A percentile compares a stretch with the other conserved stretches of the same genome.
phyloP scores from a whole-genome alignment of 2,329 filamentous ascomycete genomes.

The Aspergillus quadricinctus region DNA sequence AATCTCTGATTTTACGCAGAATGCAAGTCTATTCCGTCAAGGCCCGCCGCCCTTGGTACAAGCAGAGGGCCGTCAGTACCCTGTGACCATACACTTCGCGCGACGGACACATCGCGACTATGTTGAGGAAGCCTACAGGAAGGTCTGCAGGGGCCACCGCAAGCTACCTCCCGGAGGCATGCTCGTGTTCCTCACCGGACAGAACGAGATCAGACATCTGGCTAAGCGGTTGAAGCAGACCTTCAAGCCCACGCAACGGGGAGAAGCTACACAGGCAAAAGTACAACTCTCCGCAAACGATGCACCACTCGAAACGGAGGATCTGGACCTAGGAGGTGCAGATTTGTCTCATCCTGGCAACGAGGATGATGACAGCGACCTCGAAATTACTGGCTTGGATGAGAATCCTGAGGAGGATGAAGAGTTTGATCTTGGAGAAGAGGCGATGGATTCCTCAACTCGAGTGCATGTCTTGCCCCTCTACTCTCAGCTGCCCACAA shows the following conservation, averaged over 20 bases:
- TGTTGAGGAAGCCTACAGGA: slow-evolving; percentile 81
- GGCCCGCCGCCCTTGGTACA: slow-evolving; percentile 76
- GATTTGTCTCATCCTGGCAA: slow-evolving; percentile 47
- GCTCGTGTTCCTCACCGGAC: slow-evolving; percentile 88
- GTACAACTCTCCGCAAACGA: slow-evolving; percentile 74
- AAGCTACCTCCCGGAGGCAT: slow-evolving; percentile 89
- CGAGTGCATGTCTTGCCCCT: slow-evolving; percentile 85
- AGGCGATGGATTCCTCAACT: slow-evolving; percentile 56
- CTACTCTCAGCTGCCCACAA: slow-evolving; percentile 86
- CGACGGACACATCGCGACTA: slow-evolving; percentile 81
- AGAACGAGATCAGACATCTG: slow-evolving; percentile 84
- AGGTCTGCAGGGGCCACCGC: slow-evolving; percentile 79
- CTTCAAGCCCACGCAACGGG: slow-evolving; percentile 53
- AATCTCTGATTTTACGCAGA: slow-evolving; percentile 85
- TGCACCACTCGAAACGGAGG: slow-evolving; percentile 75
- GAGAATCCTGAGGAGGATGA: slow-evolving; percentile 58
- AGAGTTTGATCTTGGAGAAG: slow-evolving; percentile 64
- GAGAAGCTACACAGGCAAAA: slow-evolving; percentile 55
- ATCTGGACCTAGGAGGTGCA: slow-evolving; percentile 71
- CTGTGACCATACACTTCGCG: slow-evolving; percentile 85
- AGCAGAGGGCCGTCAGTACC: slow-evolving; percentile 85
- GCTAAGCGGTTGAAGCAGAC: slow-evolving; percentile 71
- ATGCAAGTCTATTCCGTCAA: slow-evolving; percentile 69
- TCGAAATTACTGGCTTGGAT: slow-evolving; percentile 58
- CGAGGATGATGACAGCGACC: slow-evolving; percentile 52